These are phyloP conservation scores for Rhizopogon sp. DNA, from an alignment of 768 basidiomycete species.

Conservation along the genomic window DNA sequence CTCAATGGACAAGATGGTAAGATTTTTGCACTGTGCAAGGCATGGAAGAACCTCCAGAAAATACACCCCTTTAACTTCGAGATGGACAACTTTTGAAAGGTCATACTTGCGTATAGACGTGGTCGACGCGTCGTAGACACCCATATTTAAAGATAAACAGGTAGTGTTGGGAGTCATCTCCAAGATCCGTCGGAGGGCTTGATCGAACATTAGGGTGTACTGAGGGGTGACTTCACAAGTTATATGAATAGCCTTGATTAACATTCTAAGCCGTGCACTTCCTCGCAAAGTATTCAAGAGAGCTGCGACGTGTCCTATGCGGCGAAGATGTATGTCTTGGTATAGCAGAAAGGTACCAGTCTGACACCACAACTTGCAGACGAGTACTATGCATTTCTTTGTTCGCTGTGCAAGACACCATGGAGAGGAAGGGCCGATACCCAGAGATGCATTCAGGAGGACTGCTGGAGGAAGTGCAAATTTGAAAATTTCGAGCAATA, in stretches of 20 bases:
- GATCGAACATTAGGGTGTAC: not conserved
- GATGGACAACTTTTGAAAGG: not conserved
- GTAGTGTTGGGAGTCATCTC: not conserved
- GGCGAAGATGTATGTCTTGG: slow-evolving; percentile 19
- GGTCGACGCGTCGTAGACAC: not conserved
- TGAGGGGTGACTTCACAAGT: slow-evolving; percentile 5
- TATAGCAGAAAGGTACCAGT: slow-evolving; percentile 21
- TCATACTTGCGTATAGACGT: not conserved
- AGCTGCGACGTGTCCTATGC: slow-evolving; percentile 15
- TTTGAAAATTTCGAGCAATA: slow-evolving; percentile 19
- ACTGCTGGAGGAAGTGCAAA: slow-evolving; percentile 18
- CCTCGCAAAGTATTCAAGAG: slow-evolving; percentile 15
- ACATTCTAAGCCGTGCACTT: slow-evolving; percentile 1
- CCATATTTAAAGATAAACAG: not conserved
- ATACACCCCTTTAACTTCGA: not conserved
- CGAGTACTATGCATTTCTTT: slow-evolving; percentile 16
- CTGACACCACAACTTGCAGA: slow-evolving; percentile 23
- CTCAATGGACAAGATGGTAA: not conserved
- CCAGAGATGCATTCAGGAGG: slow-evolving; percentile 12
- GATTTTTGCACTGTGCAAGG: not conserved
- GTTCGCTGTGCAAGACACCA: slow-evolving; percentile 18
- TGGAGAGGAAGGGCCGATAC: slow-evolving; percentile 11
- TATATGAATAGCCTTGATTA: slow-evolving; percentile 12
- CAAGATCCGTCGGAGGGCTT: not conserved
- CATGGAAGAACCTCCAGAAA: not conserved